Percentiles rank a stretch among this genome's conserved stretches.
phyloP scores from a whole-genome alignment of 148 eudicot species.

The Diospyros lotus region DNA sequence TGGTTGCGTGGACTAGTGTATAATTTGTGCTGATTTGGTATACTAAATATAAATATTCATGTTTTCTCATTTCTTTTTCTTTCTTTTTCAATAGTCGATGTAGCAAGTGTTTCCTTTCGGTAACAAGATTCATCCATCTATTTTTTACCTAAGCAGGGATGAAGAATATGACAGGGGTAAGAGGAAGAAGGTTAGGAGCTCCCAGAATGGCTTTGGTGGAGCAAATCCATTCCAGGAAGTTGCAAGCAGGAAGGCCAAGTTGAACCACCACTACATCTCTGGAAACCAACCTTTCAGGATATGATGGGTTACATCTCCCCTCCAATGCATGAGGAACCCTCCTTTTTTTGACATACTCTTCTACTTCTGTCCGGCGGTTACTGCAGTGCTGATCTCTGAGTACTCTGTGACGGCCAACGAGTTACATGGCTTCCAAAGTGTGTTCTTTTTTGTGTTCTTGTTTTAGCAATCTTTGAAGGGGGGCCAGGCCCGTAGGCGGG shows the following conservation, averaged over 20 bases:
- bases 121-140: neutral
- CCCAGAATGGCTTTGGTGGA: slow-evolving; percentile 41
- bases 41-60: too few relatives aligned
- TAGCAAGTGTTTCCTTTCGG: neutral
- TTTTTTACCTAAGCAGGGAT: slow-evolving; percentile 56
- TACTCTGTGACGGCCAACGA: too few relatives aligned
- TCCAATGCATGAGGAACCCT: neutral
- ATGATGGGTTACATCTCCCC: slow-evolving; percentile 12
- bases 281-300: slow-evolving; percentile 42
- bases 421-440: too few relatives aligned
- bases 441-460: too few relatives aligned
- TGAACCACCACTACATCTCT: slow-evolving; percentile 24
- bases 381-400: neutral
- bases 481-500: too few relatives aligned
- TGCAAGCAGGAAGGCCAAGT: slow-evolving; percentile 51
- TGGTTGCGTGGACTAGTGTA: too few relatives aligned
- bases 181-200: slow-evolving; percentile 62
- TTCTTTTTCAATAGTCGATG: too few relatives aligned
- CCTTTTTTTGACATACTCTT: neutral
- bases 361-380: neutral
- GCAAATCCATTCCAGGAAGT: slow-evolving; percentile 78
- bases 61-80: too few relatives aligned
- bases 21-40: too few relatives aligned
- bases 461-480: too few relatives aligned
- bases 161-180: slow-evolving; percentile 87